Base-by-base conservation (phyloP, 345 rosid species). In the Pistacia atlantica region DNA sequence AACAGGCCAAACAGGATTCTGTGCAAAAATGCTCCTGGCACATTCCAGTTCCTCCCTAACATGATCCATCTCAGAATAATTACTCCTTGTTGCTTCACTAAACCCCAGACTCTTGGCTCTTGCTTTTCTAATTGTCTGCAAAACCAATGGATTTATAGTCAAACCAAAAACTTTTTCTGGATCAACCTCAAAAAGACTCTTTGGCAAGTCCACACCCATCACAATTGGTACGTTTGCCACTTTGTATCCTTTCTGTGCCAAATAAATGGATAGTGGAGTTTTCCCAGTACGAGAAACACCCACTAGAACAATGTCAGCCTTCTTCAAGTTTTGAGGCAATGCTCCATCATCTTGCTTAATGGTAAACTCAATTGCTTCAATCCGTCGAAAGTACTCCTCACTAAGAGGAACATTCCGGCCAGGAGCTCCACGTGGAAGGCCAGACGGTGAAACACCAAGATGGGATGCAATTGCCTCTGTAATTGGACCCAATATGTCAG, bases 341-440 rank as follows among this genome's bases (percentile, higher is more conserved):
- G 91, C 92, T 13, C 97, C 98, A 46, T 95, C 98, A 75, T 91
- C 99, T 72, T 92, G 95, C 85, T 92, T 92, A 84, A 93, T 92
- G 0, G 95, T 95, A 83, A 95, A 95, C 65, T 95, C 97, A 60
- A 93, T 86, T 8, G 97, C 97, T 84, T 91, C 93, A 45, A 93
- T 90, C 51, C 92, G 60, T 60, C 38, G 52, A 77, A 95, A 93
- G 83, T 89, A 95, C 25, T 95, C 97, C 18, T 90, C 95, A 1
- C 84, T 76, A 12, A 92, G 91, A 35, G 91, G 85, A 31, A 82
- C 22, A 58, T 72, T 80, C 75, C 91, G 77, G 17, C 90, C 86
- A 8, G 87, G 66, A 6, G 95, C 95, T 55, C 94, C 89, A 49
- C 99, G 97, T 8, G 95, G 87, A 45, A 95, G 90, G 28, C 98